These are phyloP conservation scores for Astrocystis sublimbata DNA, from an alignment of 495 filamentous ascomycete genomes.

Conservation along the genomic window DNA sequence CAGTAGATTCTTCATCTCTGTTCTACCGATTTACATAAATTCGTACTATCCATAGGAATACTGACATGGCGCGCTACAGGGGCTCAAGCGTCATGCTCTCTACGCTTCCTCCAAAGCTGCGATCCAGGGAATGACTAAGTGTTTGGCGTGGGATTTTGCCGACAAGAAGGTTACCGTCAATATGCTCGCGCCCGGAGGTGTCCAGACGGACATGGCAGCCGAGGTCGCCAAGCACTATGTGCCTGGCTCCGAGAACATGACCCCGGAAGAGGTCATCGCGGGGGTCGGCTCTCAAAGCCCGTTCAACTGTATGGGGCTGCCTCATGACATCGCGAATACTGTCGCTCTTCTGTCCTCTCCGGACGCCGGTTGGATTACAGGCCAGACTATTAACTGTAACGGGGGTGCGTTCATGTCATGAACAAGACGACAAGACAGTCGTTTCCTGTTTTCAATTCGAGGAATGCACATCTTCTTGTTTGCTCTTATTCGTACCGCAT, in stretches of 20 bases:
- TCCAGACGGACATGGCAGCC: conserved; percentile 74
- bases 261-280: conserved; percentile 45
- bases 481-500: not conserved
- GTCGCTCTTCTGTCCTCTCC: conserved; percentile 49
- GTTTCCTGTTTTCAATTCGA: too few species aligned
- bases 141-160: conserved; percentile 68
- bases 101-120: conserved; percentile 74
- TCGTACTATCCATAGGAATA: not conserved
- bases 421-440: not conserved
- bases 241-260: conserved; percentile 47
- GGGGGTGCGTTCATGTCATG: conserved; percentile 1
- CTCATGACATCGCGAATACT: conserved; percentile 52
- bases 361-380: conserved; percentile 64
- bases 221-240: conserved; percentile 67
- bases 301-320: conserved; percentile 55
- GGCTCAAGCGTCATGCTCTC: conserved; percentile 65
- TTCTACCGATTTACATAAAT: not conserved
- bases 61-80: conserved; percentile 44
- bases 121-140: conserved; percentile 68
- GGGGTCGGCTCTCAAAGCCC: conserved; percentile 45
- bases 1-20: not conserved
- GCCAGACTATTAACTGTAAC: conserved; percentile 34
- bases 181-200: conserved; percentile 67
- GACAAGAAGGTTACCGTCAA: conserved; percentile 69
- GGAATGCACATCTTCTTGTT: too few species aligned